phyloP scores from a whole-genome alignment of 2,329 filamentous ascomycete species.

The Coleophoma cylindrospora region DNA sequence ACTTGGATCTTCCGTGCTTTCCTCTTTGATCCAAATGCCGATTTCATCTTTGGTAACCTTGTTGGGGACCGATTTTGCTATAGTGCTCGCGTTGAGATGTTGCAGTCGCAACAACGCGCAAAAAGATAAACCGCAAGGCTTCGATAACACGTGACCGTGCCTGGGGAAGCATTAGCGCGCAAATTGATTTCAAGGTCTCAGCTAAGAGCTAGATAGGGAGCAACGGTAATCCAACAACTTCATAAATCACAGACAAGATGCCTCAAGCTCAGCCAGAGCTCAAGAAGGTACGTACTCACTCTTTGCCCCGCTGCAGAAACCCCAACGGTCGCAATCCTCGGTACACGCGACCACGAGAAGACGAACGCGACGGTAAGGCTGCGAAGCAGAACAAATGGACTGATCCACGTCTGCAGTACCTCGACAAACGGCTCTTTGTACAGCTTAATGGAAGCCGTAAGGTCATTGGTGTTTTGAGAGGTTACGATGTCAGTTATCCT shows the following conservation, averaged over 20 bases:
- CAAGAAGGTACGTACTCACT: slow-evolving; percentile 70
- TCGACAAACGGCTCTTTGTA: slow-evolving; percentile 97
- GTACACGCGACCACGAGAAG: slow-evolving; percentile 8
- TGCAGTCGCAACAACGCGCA: not conserved
- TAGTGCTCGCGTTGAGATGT: not conserved
- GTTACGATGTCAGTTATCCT: slow-evolving; percentile 75
- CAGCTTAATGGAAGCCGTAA: slow-evolving; percentile 97
- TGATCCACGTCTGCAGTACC: slow-evolving; percentile 60
- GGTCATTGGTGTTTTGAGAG: slow-evolving; percentile 88
- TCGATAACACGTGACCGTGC: slow-evolving; percentile 20
- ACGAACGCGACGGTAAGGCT: slow-evolving; percentile 7
- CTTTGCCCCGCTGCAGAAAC: not conserved
- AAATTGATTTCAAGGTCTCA: slow-evolving; percentile 4
- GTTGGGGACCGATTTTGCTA: not conserved
- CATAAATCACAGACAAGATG: slow-evolving; percentile 50
- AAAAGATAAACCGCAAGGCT: not conserved
- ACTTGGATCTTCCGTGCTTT: slow-evolving; percentile 76
- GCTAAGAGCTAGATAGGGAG: not conserved
- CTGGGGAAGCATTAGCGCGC: slow-evolving; percentile 7
- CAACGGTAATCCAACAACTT: slow-evolving; percentile 9
- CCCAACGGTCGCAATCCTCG: slow-evolving; percentile 2
- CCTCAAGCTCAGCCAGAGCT: slow-evolving; percentile 98
- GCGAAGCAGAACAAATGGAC: slow-evolving; percentile 54
- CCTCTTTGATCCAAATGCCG: slow-evolving; percentile 46
- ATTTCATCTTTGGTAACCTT: slow-evolving; percentile 17